Base-by-base conservation (phyloP, 2,329 filamentous ascomycete species). In the Metarhizium album region DNA sequence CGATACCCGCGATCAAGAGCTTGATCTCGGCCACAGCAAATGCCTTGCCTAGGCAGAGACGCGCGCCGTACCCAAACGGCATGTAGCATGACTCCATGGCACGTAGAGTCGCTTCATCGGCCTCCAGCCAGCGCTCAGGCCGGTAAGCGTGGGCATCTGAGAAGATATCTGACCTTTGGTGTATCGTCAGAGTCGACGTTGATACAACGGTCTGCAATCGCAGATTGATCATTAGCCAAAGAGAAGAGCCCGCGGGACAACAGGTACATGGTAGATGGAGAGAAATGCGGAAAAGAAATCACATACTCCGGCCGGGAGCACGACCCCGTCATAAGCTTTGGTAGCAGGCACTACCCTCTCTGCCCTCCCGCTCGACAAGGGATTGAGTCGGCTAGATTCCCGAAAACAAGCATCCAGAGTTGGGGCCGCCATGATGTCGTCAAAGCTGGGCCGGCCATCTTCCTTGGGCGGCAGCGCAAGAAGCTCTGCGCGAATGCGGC, bases 81-180 rank as follows among this genome's bases (percentile, higher is more conserved):
- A 52, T 46, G 24, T 42, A 49, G 50, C 46, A 52, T 3, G 50
- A 45, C 31, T 52, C 50, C 50, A 52, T 52, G n/a, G 24, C 42
- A 13, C 46, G 46, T 23, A 42, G 33, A 22, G 42, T 45, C 7
- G 23, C 31, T n/a, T 48, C 50, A 40, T 52, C 46, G 1, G 50
- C 46, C n/a, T 52, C 22, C 33, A 52, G 33, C 50, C 50, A 52
- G 16, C 50, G 50, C 2, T 49, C 50, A 16, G 50, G 50, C 13
- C 35, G n/a, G 42, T 45, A 48, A 2, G 16, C 16, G 31, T 45
- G 40, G 6, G 46, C 29, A 18, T 48, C 46, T 16, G n/a, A 4
- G 42, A 52, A 52, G 9, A 48, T 33, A n/a, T 48, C 46, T 31
- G 42, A 33, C 18, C 46, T 35, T 6, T 46, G 46, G 14, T 52